phyloP scores from a whole-genome alignment of 345 rosid genomes.

The Rhodomyrtus tomentosa region DNA sequence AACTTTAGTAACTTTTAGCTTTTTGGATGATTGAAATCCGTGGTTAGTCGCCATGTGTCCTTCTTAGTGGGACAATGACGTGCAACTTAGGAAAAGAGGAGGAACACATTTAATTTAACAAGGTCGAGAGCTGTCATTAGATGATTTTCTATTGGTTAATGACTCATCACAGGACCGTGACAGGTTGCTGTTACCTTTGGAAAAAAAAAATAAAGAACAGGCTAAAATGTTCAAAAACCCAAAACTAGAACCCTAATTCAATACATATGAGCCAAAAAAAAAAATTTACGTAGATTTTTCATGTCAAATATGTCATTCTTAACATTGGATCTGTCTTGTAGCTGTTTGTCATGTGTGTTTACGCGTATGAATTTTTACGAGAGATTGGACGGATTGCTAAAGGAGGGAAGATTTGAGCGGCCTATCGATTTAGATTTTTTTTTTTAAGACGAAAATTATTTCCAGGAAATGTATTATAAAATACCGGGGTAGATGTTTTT shows the following conservation, averaged over 20 bases:
- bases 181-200: neutral
- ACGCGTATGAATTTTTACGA: too few species aligned
- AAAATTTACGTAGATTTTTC: neutral
- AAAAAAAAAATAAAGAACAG: neutral
- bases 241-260: neutral
- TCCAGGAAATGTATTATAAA: too few species aligned
- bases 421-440: neutral
- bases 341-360: neutral
- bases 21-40: neutral
- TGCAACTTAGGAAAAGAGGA: neutral
- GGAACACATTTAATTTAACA: neutral
- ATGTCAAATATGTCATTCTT: neutral
- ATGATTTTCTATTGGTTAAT: slow-evolving; percentile 21
- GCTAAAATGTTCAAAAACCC: neutral
- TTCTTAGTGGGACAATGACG: slow-evolving; percentile 11
- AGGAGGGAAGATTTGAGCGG: too few species aligned
- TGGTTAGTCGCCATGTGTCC: slow-evolving; percentile 3
- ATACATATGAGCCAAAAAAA: neutral
- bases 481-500: too few species aligned
- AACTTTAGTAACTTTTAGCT: neutral
- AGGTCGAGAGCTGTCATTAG: neutral
- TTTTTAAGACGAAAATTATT: neutral
- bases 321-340: neutral
- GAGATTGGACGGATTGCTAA: too few species aligned
- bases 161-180: slow-evolving; percentile 13